Conservation (phyloP, 2,329 filamentous ascomycete species). For the Ascochyta koolunga region DNA sequence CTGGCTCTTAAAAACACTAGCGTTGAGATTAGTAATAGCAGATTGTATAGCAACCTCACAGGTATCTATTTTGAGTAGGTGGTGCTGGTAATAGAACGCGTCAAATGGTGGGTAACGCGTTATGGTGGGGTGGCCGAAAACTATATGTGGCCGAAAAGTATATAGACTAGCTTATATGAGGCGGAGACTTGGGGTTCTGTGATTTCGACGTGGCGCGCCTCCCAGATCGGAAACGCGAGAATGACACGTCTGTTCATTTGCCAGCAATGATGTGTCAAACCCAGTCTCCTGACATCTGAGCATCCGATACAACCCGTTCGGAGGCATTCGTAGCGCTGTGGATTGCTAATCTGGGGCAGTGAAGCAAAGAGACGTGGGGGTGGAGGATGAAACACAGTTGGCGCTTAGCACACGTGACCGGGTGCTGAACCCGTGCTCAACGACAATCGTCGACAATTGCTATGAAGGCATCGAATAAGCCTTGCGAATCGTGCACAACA, state of each 20-base stretch:
- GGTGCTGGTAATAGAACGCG: too few species aligned
- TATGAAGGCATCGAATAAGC: neutral
- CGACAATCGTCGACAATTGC: neutral
- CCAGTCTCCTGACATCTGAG: neutral
- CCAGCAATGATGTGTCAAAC: neutral
- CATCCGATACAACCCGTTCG: neutral
- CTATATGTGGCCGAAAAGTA: too few species aligned
- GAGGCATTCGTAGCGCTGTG: neutral
- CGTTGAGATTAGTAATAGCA: too few species aligned
- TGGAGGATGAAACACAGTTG: neutral
- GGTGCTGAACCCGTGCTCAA: neutral
- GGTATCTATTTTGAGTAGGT: too few species aligned
- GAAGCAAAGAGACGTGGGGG: neutral
- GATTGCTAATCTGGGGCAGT: neutral
- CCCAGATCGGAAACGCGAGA: constrained; percentile 16
- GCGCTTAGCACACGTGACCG: neutral
- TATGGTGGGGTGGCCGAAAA: too few species aligned
- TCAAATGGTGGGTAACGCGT: too few species aligned
- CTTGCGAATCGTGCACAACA: neutral
- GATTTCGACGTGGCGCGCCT: constrained; percentile 12
- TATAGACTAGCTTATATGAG: too few species aligned
- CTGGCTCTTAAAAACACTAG: too few species aligned
- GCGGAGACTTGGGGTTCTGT: neutral
- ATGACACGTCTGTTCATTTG: constrained; percentile 10
- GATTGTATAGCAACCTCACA: too few species aligned